Conservation (phyloP, 2,329 filamentous ascomycete species). For the Aspergillus neotritici region DNA sequence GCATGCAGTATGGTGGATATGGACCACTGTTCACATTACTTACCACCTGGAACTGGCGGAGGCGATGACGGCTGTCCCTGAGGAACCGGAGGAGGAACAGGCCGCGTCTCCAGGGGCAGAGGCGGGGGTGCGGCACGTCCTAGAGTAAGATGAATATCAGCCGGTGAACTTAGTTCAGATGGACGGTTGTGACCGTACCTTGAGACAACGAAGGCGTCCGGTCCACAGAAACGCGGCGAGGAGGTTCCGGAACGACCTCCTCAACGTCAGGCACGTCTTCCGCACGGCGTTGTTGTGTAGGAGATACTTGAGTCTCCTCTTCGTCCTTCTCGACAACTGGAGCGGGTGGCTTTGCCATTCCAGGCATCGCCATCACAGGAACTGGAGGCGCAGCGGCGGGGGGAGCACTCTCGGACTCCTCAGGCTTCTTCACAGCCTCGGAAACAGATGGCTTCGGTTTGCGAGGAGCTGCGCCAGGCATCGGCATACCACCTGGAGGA, state of each 20-base stretch:
- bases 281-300: conserved; percentile 38
- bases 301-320: conserved; percentile 38
- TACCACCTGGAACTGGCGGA: conserved; percentile 49
- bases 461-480: conserved; percentile 33
- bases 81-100: conserved; percentile 34
- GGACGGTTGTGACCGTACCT: conserved; percentile 41
- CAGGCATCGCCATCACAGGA: conserved; percentile 61
- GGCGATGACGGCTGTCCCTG: conserved; percentile 31
- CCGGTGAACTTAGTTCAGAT: background rate
- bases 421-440: conserved; percentile 31
- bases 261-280: conserved; percentile 52
- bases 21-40: conserved; percentile 29
- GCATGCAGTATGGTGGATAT: background rate
- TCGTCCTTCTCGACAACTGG: conserved; percentile 49
- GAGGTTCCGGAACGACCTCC: conserved; percentile 37
- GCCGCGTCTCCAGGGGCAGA: conserved; percentile 37
- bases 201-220: conserved; percentile 42
- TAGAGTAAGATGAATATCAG: conserved; percentile 18
- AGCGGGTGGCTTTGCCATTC: conserved; percentile 55
- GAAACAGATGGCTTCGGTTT: conserved; percentile 44
- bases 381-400: conserved; percentile 38
- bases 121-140: conserved; percentile 43
- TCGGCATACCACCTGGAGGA: conserved; percentile 56
- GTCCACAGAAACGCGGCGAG: conserved; percentile 35
- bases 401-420: conserved; percentile 27